phyloP scores from a whole-genome alignment of 306 rosid genomes.

The Canavalia gladiata region DNA sequence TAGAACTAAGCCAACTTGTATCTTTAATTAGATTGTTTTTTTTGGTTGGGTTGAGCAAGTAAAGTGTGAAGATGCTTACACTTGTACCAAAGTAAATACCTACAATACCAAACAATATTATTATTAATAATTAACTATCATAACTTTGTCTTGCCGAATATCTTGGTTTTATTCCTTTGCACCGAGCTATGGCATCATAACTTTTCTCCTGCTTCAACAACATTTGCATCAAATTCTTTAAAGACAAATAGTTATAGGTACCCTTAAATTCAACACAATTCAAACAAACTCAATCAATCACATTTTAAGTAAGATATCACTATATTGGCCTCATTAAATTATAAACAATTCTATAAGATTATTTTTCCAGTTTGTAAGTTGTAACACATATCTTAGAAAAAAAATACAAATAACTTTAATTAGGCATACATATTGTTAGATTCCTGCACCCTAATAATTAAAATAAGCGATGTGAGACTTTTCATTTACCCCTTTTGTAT shows the following conservation, averaged over 20 bases:
- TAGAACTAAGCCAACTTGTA: too few relatives aligned
- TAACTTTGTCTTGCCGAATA: neutral
- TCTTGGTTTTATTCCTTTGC: neutral
- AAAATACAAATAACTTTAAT: neutral
- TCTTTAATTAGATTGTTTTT: too few relatives aligned
- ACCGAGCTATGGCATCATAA: neutral
- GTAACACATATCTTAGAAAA: neutral
- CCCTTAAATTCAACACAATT: neutral
- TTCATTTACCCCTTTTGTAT: too few relatives aligned
- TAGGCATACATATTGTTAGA: conserved; percentile 1
- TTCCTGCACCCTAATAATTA: too few relatives aligned
- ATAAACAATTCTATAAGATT: too few relatives aligned
- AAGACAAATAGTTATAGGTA: neutral
- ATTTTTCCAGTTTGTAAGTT: too few relatives aligned
- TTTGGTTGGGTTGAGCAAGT: too few relatives aligned
- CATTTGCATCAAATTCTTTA: conserved; percentile 3
- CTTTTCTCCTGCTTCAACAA: neutral
- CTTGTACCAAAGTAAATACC: too few relatives aligned
- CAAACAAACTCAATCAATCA: neutral
- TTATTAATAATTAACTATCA: too few relatives aligned
- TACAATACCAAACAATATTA: too few relatives aligned
- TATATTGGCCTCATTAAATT: neutral
- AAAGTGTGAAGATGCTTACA: too few relatives aligned
- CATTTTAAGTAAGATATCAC: neutral
- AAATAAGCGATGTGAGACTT: too few relatives aligned